These are phyloP conservation scores for Colletotrichum viniferum DNA, from an alignment of 2,329 filamentous ascomycete genomes.

Conservation along the genomic window DNA sequence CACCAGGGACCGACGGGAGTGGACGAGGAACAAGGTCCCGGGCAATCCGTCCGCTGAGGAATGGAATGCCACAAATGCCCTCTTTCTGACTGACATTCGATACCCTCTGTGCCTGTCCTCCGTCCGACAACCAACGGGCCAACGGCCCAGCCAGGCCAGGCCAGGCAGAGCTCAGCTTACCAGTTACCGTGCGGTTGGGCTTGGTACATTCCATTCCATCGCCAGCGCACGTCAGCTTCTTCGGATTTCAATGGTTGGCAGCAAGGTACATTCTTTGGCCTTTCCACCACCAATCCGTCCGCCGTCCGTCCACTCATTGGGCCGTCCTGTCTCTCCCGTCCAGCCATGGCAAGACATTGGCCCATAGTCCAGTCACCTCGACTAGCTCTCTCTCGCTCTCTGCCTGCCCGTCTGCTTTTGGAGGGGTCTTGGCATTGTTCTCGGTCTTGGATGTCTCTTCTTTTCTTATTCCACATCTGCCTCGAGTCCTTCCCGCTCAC, in stretches of 20 bases:
- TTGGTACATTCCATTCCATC: neutral
- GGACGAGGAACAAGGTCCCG: neutral
- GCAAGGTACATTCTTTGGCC: neutral
- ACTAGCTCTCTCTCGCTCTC: neutral
- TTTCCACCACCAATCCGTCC: neutral
- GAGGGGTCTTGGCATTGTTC: neutral
- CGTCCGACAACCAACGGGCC: neutral
- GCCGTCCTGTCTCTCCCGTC: neutral
- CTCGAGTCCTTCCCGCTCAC: neutral
- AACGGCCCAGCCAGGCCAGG: neutral
- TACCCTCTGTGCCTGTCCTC: neutral
- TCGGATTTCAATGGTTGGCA: neutral
- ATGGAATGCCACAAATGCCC: neutral
- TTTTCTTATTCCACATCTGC: neutral
- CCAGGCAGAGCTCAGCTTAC: neutral
- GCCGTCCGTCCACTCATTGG: neutral
- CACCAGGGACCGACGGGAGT: neutral
- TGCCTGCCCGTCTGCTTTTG: neutral
- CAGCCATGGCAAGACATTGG: conserved; percentile 15
- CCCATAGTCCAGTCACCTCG: neutral
- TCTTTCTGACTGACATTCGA: neutral
- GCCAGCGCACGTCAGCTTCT: neutral
- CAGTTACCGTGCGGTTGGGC: neutral
- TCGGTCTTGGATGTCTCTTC: neutral
- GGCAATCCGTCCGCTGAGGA: neutral